Evolutionary conservation across 805 yeast genomes (phyloP).

Genomic region (Metschnikowia baotianmanensis): DNA sequence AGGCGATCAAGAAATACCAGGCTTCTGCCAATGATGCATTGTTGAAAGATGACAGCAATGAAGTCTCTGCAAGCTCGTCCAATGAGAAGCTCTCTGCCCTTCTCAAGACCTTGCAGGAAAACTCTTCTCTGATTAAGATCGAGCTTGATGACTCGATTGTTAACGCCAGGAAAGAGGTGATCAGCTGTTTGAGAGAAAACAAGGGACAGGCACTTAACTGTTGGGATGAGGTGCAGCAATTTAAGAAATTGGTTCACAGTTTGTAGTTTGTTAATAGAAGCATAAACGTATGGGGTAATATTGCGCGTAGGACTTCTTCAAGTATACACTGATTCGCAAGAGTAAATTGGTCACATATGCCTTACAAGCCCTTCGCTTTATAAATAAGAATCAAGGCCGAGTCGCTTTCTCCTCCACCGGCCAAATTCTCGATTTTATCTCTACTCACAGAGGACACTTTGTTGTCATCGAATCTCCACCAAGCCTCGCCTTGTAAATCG

Average conservation of each 20-base stretch:
- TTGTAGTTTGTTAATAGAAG: conserved; percentile 26
- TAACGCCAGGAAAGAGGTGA: conserved; percentile 48
- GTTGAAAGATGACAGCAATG: conserved; percentile 32
- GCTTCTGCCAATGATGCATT: conserved; percentile 44
- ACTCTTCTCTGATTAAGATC: conserved; percentile 31
- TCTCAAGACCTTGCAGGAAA: conserved; percentile 34
- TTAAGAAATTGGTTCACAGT: conserved; percentile 56
- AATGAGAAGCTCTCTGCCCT: conserved; percentile 43
- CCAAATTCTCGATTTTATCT: conserved; percentile 77
- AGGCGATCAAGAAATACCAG: conserved; percentile 52
- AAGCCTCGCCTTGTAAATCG: conserved; percentile 63
- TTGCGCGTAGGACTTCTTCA: neutral
- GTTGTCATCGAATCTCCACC: conserved; percentile 97
- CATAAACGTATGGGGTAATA: neutral
- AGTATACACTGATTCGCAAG: neutral
- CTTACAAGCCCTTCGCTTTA: conserved; percentile 67
- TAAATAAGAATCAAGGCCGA: conserved; percentile 87
- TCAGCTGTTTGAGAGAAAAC: conserved; percentile 60
- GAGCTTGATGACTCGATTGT: conserved; percentile 39
- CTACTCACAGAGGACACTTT: conserved; percentile 73
- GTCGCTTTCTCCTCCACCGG: conserved; percentile 99
- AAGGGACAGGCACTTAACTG: conserved; percentile 70
- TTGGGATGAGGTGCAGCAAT: conserved; percentile 74
- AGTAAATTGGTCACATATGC: neutral
- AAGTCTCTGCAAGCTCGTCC: conserved; percentile 29